phyloP scores from a whole-genome alignment of 2,329 filamentous ascomycete species.

The Fusarium nisikadoi region DNA sequence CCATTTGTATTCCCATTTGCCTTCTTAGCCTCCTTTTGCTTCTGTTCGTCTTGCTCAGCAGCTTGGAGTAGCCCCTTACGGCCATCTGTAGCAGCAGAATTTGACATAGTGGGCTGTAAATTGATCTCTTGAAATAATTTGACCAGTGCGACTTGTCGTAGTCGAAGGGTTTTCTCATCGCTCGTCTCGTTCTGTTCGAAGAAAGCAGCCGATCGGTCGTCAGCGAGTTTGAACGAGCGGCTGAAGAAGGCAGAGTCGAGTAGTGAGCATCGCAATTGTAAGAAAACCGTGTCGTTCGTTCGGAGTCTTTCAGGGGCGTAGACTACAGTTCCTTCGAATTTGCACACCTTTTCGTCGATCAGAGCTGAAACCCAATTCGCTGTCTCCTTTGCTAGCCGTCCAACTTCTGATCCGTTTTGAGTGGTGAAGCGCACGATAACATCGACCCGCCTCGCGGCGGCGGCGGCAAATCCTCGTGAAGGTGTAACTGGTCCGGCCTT shows the following conservation, averaged over 20 bases:
- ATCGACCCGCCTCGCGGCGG: slow-evolving; percentile 76
- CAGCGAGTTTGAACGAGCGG: slow-evolving; percentile 66
- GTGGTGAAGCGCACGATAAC: slow-evolving; percentile 94
- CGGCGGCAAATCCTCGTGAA: slow-evolving; percentile 57
- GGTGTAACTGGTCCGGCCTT: slow-evolving; percentile 53
- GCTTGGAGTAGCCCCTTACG: slow-evolving; percentile 86
- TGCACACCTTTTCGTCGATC: slow-evolving; percentile 89
- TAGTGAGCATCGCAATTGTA: slow-evolving; percentile 85
- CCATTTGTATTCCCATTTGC: slow-evolving; percentile 9
- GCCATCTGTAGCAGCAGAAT: slow-evolving; percentile 80
- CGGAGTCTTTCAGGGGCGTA: slow-evolving; percentile 86
- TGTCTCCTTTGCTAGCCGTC: slow-evolving; percentile 84
- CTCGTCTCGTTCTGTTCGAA: slow-evolving; percentile 88
- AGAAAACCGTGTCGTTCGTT: slow-evolving; percentile 93
- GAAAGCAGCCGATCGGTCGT: slow-evolving; percentile 76
- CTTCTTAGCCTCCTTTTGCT: slow-evolving; percentile 65
- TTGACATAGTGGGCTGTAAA: slow-evolving; percentile 78
- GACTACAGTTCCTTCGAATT: slow-evolving; percentile 87
- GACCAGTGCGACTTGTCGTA: slow-evolving; percentile 88
- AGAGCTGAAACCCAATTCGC: slow-evolving; percentile 93
- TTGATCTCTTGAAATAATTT: slow-evolving; percentile 91
- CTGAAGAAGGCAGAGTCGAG: slow-evolving; percentile 78
- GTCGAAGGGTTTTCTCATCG: slow-evolving; percentile 84
- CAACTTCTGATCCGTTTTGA: slow-evolving; percentile 80
- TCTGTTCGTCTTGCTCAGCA: slow-evolving; percentile 88